Percentiles rank a stretch among this genome's conserved stretches.
These are phyloP conservation scores for Raphanus sativus DNA, from an alignment of 345 rosid genomes.

Conservation along the genomic window DNA sequence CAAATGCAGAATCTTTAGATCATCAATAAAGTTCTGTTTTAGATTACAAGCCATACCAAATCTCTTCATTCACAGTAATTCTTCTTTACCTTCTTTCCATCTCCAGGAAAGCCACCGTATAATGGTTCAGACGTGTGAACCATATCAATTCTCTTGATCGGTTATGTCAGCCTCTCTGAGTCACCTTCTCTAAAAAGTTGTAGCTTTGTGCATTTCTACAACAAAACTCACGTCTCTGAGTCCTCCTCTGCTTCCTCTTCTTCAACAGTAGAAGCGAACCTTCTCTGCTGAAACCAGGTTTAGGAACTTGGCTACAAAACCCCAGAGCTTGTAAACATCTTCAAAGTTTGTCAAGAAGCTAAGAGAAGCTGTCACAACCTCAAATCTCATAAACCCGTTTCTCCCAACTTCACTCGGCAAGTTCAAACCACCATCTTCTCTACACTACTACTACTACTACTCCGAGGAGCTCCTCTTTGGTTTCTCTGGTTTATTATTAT, in stretches of 20 bases:
- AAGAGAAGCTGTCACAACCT: slow-evolving; percentile 92
- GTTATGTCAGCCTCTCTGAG: slow-evolving; percentile 30
- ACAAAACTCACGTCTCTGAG: slow-evolving; percentile 48
- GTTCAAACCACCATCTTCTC: slow-evolving; percentile 50
- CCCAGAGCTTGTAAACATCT: slow-evolving; percentile 95
- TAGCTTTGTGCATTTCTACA: slow-evolving; percentile 2
- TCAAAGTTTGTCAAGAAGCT: slow-evolving; percentile 92
- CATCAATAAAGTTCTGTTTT: slow-evolving; percentile 4
- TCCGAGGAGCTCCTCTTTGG: slow-evolving; percentile 58
- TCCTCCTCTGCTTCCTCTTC: slow-evolving; percentile 71
- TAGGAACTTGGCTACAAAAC: slow-evolving; percentile 80
- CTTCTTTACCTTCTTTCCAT: slow-evolving; percentile 5
- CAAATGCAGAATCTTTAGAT: slow-evolving; percentile 10
- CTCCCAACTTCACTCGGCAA: slow-evolving; percentile 73
- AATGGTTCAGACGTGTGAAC: slow-evolving; percentile 6
- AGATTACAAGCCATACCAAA: slow-evolving; percentile 27
- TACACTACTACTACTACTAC: too few relatives aligned
- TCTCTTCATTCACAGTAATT: not conserved
- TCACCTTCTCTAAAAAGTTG: slow-evolving; percentile 12
- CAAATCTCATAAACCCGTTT: slow-evolving; percentile 66
- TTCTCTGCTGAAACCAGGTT: slow-evolving; percentile 64
- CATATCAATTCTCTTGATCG: not conserved
- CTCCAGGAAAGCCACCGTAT: not conserved
- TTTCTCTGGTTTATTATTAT: slow-evolving; percentile 49
- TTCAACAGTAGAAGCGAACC: slow-evolving; percentile 59